A percentile compares a stretch with the other conserved stretches of the same genome.
These are phyloP conservation scores for Lepiota venenata DNA, from an alignment of 768 basidiomycete genomes.

Conservation along the genomic window DNA sequence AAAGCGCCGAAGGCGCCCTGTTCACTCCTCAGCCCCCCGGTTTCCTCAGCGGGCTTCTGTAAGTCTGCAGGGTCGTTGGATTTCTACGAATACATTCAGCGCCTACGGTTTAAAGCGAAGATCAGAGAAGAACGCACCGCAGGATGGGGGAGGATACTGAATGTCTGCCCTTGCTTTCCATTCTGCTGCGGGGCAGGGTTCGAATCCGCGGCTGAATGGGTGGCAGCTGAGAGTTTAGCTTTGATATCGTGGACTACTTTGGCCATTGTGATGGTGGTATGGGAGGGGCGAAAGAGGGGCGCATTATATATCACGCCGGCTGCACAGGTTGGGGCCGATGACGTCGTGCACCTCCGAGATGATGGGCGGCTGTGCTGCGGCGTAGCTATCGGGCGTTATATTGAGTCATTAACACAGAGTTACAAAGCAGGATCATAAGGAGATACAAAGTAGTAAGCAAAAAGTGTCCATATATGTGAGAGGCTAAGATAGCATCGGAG, in stretches of 20 bases:
- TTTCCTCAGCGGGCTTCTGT: slow-evolving; percentile 35
- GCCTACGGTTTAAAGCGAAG: neutral
- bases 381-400: too few relatives aligned
- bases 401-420: neutral
- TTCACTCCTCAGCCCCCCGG: slow-evolving; percentile 30
- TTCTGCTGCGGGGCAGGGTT: slow-evolving; percentile 10
- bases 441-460: neutral
- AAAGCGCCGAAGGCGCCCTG: slow-evolving; percentile 37
- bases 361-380: too few relatives aligned
- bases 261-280: slow-evolving; percentile 16
- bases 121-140: slow-evolving; percentile 34
- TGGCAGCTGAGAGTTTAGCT: slow-evolving; percentile 14
- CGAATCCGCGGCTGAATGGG: slow-evolving; percentile 4
- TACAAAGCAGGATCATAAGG: neutral
- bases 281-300: neutral
- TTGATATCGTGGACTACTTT: slow-evolving; percentile 24
- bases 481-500: too few relatives aligned
- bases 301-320: neutral
- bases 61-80: slow-evolving; percentile 60
- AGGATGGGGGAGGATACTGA: slow-evolving; percentile 58
- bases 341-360: neutral
- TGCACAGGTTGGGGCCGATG: neutral
- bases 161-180: slow-evolving; percentile 42
- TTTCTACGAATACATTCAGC: slow-evolving; percentile 34
- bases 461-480: neutral